A percentile compares a stretch with the other conserved stretches of the same genome.
Conservation (phyloP, 495 filamentous ascomycete species). For the Tetracladium setigerum region DNA sequence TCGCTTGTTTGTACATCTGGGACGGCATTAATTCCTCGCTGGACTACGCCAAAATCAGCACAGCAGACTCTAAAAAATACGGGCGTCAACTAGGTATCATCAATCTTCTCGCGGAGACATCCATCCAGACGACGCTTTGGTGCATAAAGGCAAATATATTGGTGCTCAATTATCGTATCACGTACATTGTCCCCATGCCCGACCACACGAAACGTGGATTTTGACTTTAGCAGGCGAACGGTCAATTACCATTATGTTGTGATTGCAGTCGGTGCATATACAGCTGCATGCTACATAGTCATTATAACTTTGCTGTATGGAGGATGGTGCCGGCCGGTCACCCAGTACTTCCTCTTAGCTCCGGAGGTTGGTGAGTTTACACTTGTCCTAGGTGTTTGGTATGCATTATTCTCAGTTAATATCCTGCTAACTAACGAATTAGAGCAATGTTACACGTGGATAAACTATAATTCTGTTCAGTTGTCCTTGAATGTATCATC, state of each 20-base stretch:
- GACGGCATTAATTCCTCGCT: background rate
- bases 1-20: background rate
- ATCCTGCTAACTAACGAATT: too few species aligned
- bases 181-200: background rate
- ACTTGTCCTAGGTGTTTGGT: background rate
- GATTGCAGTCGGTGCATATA: background rate
- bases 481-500: background rate
- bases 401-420: too few species aligned
- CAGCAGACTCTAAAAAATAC: background rate
- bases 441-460: constrained; percentile 2
- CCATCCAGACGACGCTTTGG: constrained; percentile 1
- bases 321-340: constrained; percentile 1
- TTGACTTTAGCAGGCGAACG: too few species aligned
- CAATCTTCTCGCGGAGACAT: background rate
- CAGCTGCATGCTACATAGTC: background rate
- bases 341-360: background rate
- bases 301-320: background rate
- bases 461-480: background rate
- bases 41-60: background rate
- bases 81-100: background rate
- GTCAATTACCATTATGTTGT: background rate
- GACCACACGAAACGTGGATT: too few species aligned
- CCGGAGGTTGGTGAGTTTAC: background rate
- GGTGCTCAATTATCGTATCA: background rate
- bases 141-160: constrained; percentile 1